Percentiles rank a stretch among this genome's conserved stretches.
Evolutionary conservation across 1,284 basidiomycete species (phyloP).

Genomic region (Boletellus deceptivus): DNA sequence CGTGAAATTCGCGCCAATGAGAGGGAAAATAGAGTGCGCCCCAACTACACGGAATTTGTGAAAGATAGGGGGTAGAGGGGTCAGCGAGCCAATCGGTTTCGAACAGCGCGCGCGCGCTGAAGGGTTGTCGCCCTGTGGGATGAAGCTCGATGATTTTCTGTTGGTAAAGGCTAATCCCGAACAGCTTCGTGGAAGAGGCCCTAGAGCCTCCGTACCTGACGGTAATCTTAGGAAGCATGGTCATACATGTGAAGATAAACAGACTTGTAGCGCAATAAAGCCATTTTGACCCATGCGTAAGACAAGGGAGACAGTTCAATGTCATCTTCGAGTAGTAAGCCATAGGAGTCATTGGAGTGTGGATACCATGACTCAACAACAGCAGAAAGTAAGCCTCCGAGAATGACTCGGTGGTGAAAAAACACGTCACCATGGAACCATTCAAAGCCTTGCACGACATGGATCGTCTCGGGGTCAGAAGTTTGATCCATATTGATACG

Average conservation of each 20-base stretch:
- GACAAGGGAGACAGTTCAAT: constrained; percentile 79
- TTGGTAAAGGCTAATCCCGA: constrained; percentile 81
- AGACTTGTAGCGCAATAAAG: constrained; percentile 70
- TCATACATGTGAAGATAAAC: constrained; percentile 11
- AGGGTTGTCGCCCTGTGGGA: constrained; percentile 62
- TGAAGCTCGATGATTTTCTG: constrained; percentile 77
- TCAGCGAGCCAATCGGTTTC: constrained; percentile 38
- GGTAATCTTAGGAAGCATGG: constrained; percentile 6
- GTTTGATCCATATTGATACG: constrained; percentile 76
- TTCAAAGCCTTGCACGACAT: constrained; percentile 45
- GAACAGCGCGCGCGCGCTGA: constrained; percentile 64
- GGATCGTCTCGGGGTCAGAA: constrained; percentile 58
- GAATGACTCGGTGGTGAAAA: constrained; percentile 68
- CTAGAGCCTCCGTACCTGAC: constrained; percentile 52
- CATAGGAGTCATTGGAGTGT: constrained; percentile 66
- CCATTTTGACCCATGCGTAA: constrained; percentile 81
- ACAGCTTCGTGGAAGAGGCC: constrained; percentile 48
- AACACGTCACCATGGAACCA: constrained; percentile 63
- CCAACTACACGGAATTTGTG: constrained; percentile 85
- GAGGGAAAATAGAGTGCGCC: constrained; percentile 87
- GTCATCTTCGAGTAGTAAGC: constrained; percentile 79
- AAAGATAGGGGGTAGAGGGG: constrained; percentile 69
- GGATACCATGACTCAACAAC: constrained; percentile 89
- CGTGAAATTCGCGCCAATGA: constrained; percentile 81
- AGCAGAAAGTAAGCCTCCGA: constrained; percentile 74